A percentile compares a stretch with the other conserved stretches of the same genome.
Conservation (phyloP, 768 basidiomycete species). For the Suillus fuscotomentosus region DNA sequence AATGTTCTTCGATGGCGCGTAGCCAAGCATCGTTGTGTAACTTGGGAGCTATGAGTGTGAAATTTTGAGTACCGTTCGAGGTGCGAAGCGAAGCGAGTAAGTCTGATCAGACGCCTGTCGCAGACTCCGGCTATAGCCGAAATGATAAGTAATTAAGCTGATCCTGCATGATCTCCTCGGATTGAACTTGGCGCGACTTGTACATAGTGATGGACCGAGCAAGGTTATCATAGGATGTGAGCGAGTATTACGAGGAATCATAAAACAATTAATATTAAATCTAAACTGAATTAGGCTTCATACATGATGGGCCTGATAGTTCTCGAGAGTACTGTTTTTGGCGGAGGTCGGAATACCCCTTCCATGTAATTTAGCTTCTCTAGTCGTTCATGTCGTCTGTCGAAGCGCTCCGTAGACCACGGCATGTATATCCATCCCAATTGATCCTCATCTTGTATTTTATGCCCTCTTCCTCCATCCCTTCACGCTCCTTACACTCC, state of each 20-base stretch:
- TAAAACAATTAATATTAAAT: not conserved
- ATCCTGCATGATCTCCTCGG: not conserved
- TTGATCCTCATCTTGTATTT: conserved; percentile 8
- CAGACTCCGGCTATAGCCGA: not conserved
- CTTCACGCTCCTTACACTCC: not conserved
- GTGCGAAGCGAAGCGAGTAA: not conserved
- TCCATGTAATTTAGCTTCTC: conserved; percentile 7
- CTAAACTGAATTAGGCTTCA: not conserved
- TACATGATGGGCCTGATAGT: not conserved
- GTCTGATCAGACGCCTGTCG: not conserved
- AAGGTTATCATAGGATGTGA: too few relatives aligned
- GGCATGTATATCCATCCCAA: conserved; percentile 21
- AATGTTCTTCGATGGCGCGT: not conserved
- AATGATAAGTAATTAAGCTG: too few relatives aligned
- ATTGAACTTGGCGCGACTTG: not conserved
- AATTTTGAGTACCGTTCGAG: not conserved
- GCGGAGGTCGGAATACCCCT: not conserved
- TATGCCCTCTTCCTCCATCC: not conserved
- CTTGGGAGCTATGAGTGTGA: not conserved
- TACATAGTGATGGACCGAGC: not conserved
- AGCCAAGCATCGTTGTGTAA: not conserved
- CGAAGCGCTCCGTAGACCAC: conserved; percentile 31
- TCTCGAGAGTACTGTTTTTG: not conserved
- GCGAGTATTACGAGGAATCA: not conserved
- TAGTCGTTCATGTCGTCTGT: conserved; percentile 28